These are phyloP conservation scores for Petunia hybrid DNA, from an alignment of 305 asterid genomes.

Conservation along the genomic window DNA sequence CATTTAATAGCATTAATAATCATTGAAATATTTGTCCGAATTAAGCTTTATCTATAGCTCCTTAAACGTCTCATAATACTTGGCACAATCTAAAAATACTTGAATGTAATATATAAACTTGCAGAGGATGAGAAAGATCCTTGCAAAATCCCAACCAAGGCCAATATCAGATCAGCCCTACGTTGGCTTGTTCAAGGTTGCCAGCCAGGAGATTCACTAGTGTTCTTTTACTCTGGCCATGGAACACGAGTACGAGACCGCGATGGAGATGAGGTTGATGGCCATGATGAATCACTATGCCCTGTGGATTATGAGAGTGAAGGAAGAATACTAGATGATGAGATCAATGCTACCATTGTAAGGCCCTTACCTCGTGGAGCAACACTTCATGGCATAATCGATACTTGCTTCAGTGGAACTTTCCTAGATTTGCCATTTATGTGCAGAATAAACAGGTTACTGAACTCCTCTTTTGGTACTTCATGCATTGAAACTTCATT, in stretches of 20 bases:
- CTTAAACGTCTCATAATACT: no score
- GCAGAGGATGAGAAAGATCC: slow-evolving; percentile 61
- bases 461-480: background rate
- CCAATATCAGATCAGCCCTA: slow-evolving; percentile 56
- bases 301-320: slow-evolving; percentile 70
- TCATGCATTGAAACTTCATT: background rate
- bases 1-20: background rate
- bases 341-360: slow-evolving; percentile 64
- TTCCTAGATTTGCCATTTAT: slow-evolving; percentile 61
- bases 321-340: slow-evolving; percentile 73
- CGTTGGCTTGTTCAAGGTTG: slow-evolving; percentile 70
- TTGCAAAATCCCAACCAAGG: slow-evolving; percentile 59
- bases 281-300: slow-evolving; percentile 61
- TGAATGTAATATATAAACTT: slow-evolving; percentile 9
- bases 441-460: slow-evolving; percentile 68
- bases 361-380: slow-evolving; percentile 69
- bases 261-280: slow-evolving; percentile 70
- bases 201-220: slow-evolving; percentile 66
- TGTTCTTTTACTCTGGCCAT: slow-evolving; percentile 76
- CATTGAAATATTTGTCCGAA: no score
- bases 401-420: slow-evolving; percentile 77
- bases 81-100: background rate
- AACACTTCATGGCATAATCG: slow-evolving; percentile 66
- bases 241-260: slow-evolving; percentile 59
- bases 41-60: no score